Evolutionary conservation across 2,329 filamentous ascomycete species (phyloP).

Genomic region (Claviceps spartinae): DNA sequence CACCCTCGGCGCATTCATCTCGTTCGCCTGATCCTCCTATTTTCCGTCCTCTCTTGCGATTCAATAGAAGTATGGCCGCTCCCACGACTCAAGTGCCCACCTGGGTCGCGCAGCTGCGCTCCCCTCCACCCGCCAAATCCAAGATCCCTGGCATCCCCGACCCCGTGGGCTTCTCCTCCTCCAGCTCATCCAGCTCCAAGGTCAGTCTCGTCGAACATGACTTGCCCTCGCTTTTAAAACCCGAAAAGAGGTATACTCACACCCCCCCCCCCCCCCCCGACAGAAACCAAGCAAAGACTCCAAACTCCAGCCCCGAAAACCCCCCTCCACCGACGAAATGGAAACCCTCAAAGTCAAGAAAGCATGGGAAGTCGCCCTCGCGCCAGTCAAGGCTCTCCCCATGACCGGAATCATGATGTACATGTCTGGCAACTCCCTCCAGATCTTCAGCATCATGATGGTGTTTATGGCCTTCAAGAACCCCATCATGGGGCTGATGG

Average conservation of each 20-base stretch:
- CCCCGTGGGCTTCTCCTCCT: conserved; percentile 69
- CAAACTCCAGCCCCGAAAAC: conserved; percentile 42
- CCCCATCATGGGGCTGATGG: conserved; percentile 71
- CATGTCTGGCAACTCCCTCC: conserved; percentile 96
- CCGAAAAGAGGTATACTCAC: background rate
- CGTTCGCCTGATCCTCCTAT: background rate
- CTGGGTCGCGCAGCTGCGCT: conserved; percentile 75
- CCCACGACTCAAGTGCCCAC: conserved; percentile 37
- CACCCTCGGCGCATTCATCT: background rate
- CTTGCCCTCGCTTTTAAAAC: background rate
- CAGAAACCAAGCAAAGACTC: conserved; percentile 39
- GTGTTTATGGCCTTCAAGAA: conserved; percentile 98
- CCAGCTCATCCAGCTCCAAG: conserved; percentile 42
- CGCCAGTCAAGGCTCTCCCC: conserved; percentile 81
- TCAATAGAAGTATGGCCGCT: conserved; percentile 13
- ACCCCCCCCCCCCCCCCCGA: conserved; percentile 1
- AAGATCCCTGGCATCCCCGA: conserved; percentile 62
- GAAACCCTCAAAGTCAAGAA: conserved; percentile 96
- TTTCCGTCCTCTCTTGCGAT: background rate
- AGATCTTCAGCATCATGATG: conserved; percentile 99
- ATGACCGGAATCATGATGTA: conserved; percentile 99
- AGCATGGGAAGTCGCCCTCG: conserved; percentile 93
- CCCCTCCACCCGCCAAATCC: conserved; percentile 50
- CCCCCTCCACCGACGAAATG: conserved; percentile 70
- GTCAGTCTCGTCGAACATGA: conserved; percentile 20